Base-by-base conservation (phyloP, 257 asterid genomes). In the Nicotiana attenuata region DNA sequence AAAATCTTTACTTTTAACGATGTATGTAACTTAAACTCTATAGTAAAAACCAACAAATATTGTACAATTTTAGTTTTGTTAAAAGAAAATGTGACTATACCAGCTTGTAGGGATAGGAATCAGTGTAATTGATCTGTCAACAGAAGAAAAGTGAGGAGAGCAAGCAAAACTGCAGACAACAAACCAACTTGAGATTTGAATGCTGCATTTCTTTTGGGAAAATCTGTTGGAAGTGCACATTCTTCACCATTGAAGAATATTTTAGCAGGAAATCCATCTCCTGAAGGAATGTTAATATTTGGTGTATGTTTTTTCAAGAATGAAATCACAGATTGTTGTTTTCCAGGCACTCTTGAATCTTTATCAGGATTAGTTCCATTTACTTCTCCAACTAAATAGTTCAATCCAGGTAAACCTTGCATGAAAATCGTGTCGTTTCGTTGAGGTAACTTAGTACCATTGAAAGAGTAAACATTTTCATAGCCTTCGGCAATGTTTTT, bases 251-350 rank as follows among this genome's bases (percentile, higher is more conserved):
- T 94, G 97, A 96, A 96, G 85, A 76, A 76, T 8, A 96, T 59
- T 78, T 87, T 94, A 0, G 95, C n/a, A 26, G 99, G 99, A 81
- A 92, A 96, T 16, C 98, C 99, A 84, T 96, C 99, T 3, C 99
- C 98, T 0, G 52, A 52, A 1, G 83, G 16, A 8, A 96, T 83
- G 41, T 92, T 80, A 10, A 92, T 15, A 1, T 82, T 17, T 0
- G 76, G 84, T 0, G 84, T n/a, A 26, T 82, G 79, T 35, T 92
- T 94, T 89, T 96, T 96, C 17, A 84, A 41, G 85, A 96, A 96
- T 1, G 97, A 92, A 7, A 96, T 83, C 14, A 94, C 98, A 5
- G 97, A 85, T 80, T 94, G 99, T 79, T 92, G 99, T 86, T 96
- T 96, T 50, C 99, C 99, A 1, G 99, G 99, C 7, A 96, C 86